Base-by-base conservation (phyloP, 2,329 filamentous ascomycete species). In the Pseudopithomyces chartarum region DNA sequence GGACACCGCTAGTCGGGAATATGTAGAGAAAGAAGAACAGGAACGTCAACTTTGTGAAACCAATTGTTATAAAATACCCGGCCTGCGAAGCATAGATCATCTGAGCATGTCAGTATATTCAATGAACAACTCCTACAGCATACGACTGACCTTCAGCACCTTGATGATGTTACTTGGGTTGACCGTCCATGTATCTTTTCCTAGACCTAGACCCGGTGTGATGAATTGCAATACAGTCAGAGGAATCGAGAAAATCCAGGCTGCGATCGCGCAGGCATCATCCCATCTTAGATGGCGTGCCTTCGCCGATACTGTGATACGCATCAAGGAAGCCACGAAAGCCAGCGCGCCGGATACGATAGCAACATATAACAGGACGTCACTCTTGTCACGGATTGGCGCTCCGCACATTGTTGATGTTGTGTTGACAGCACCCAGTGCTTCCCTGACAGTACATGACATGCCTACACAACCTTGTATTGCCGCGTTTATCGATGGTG, bases 111-210 rank as follows among this genome's bases (percentile, higher is more conserved):
- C 15, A 33, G 23, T 17, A 15, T 8, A 17, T 17, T 13, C 32
- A 32, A 15, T 8, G 17, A 3, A 34, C 17, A 22, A 13, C 6
- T 47, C 12, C 29, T 20, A 11, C 26, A 12, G 7, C 19, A 22
- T 5, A 29, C 5, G 26, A 47, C 44, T 22, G 29, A 47, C 44
- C n/a, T 47, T n/a, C 17, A 73, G 62, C 19, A 84, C 80, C 0
- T 62, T 61, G n/a, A 75, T 79, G 36, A 85, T 75, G 12, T 76
- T 65, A 0, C 71, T 63, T 0, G 69, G 60, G 0, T 71, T 56
- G 2, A 84, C 58, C 0, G 79, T 81, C 82, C 82, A 84, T n/a
- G 83, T 74, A 54, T 85, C 82, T 13, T 68, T 75, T 2, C 82
- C 81, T 10, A 84, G 67, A 0, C 82, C 82, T 6, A 58, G 55